These are phyloP conservation scores for Chlorencoelia australis DNA, from an alignment of 2,329 filamentous ascomycete species.

Conservation along the genomic window DNA sequence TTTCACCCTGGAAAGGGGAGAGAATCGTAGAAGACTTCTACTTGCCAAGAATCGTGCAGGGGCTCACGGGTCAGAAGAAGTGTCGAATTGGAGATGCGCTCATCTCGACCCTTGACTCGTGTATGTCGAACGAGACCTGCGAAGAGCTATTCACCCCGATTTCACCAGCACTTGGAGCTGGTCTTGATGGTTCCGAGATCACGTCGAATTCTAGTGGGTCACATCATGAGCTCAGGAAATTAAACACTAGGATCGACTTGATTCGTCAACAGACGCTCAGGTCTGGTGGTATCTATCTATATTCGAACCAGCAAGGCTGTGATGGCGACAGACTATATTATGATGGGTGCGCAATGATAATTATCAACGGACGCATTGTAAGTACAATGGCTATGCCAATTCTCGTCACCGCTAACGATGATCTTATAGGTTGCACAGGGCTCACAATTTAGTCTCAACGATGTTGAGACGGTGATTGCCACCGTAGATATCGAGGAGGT, in stretches of 20 bases:
- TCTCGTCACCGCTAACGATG: too few species aligned
- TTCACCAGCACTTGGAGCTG: slow-evolving; percentile 40
- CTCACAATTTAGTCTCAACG: slow-evolving; percentile 30
- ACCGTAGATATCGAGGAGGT: slow-evolving; percentile 66
- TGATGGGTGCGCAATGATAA: slow-evolving; percentile 49
- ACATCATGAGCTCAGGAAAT: slow-evolving; percentile 59
- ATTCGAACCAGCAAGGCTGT: slow-evolving; percentile 51
- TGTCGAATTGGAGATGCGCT: slow-evolving; percentile 49
- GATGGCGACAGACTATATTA: slow-evolving; percentile 47
- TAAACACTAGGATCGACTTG: slow-evolving; percentile 51
- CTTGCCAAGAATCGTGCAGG: slow-evolving; percentile 44
- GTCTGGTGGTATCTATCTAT: slow-evolving; percentile 48
- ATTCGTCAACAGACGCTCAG: slow-evolving; percentile 58
- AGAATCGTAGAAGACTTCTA: slow-evolving; percentile 54
- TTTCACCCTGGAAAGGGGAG: slow-evolving; percentile 50
- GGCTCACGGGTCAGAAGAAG: slow-evolving; percentile 40
- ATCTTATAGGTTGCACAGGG: slow-evolving; percentile 61
- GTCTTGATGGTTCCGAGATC: slow-evolving; percentile 62
- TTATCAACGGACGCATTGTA: slow-evolving; percentile 48
- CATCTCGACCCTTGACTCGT: slow-evolving; percentile 46
- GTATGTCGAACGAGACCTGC: slow-evolving; percentile 54
- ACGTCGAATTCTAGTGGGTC: slow-evolving; percentile 60
- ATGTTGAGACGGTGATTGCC: slow-evolving; percentile 56
- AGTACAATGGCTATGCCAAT: too few species aligned
- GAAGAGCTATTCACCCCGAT: slow-evolving; percentile 57